Evolutionary conservation across 2,329 filamentous ascomycete species (phyloP).

Genomic region (Salinomyces thailandicus): DNA sequence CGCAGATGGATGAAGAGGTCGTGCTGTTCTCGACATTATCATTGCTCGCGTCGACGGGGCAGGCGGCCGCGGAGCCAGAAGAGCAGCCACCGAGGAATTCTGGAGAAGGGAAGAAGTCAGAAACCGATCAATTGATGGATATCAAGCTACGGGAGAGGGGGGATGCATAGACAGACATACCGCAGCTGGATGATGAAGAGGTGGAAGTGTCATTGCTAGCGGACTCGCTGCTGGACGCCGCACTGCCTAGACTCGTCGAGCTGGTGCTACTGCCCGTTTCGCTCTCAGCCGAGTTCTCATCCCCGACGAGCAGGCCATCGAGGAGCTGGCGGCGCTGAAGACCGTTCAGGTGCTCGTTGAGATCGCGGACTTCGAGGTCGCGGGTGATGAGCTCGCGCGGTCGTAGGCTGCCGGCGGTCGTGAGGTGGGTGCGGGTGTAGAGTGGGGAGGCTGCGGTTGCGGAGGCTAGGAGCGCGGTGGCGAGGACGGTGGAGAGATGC

Average conservation of each 20-base stretch:
- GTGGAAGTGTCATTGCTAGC: neutral
- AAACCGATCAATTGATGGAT: too few species aligned
- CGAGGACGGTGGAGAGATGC: neutral
- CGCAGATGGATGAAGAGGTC: neutral
- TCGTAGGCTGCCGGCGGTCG: neutral
- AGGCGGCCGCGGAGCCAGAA: neutral
- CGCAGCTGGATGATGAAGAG: neutral
- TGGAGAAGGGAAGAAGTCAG: neutral
- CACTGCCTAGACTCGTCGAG: neutral
- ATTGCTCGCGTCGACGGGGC: neutral
- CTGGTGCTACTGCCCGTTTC: neutral
- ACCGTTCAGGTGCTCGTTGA: neutral
- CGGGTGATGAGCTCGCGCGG: neutral
- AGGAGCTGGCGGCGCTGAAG: neutral
- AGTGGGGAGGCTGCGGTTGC: neutral
- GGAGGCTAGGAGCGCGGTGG: neutral
- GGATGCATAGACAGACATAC: neutral
- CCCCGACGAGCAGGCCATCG: neutral
- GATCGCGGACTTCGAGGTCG: neutral
- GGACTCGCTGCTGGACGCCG: neutral
- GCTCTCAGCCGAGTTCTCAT: neutral
- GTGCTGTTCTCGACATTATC: neutral
- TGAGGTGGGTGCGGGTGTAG: neutral
- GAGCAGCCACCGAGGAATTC: neutral
- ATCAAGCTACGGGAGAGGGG: neutral